A percentile compares a stretch with the other conserved stretches of the same genome.
These are phyloP conservation scores for Micractinium conductrix DNA, from an alignment of 139 green algal genomes.

Conservation along the genomic window DNA sequence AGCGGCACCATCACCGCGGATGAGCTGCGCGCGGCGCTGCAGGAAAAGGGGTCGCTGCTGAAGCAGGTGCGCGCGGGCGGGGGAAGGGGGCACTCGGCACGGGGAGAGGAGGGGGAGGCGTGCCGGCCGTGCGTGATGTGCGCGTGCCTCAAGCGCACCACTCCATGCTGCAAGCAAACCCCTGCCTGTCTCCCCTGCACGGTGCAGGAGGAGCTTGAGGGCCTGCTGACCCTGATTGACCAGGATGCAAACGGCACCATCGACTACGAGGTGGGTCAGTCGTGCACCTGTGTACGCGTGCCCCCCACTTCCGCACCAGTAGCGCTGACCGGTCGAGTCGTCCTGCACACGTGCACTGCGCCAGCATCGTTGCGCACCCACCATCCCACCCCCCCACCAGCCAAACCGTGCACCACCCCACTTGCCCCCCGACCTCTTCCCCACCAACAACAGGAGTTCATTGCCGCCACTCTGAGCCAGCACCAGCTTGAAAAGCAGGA, in stretches of 20 bases:
- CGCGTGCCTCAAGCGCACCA: too few relatives aligned
- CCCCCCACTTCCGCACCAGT: neutral
- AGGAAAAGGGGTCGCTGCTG: conserved; percentile 75
- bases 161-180: too few relatives aligned
- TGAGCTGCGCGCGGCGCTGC: conserved; percentile 83
- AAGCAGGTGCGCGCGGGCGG: conserved; percentile 1
- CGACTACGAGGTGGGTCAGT: conserved; percentile 81
- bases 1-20: conserved; percentile 92
- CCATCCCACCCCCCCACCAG: too few relatives aligned
- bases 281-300: too few relatives aligned
- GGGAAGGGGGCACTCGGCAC: neutral
- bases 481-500: conserved; percentile 85
- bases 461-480: conserved; percentile 87
- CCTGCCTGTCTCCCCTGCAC: neutral
- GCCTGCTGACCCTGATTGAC: conserved; percentile 85
- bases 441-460: conserved; percentile 60
- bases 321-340: neutral
- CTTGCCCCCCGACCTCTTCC: neutral
- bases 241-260: conserved; percentile 87
- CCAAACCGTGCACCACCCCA: neutral
- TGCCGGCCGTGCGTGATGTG: too few relatives aligned
- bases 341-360: too few relatives aligned
- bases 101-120: neutral
- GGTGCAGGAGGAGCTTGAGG: conserved; percentile 62
- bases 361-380: too few relatives aligned